Percentiles rank a stretch among this genome's conserved stretches.
These are phyloP conservation scores for Chamaenerion angustifolium DNA, from an alignment of 345 rosid species.

Conservation along the genomic window DNA sequence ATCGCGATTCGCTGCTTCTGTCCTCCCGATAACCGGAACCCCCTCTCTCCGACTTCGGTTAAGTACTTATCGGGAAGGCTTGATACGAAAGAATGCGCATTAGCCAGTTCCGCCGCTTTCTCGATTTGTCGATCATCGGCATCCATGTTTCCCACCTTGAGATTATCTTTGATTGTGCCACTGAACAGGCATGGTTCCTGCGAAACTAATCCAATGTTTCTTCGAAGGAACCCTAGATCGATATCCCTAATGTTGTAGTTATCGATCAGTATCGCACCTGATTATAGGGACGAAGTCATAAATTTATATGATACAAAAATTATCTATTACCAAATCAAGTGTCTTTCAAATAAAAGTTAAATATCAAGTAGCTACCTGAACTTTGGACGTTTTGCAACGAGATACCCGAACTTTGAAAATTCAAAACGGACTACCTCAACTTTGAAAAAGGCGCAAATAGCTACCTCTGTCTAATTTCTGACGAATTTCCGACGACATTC, in stretches of 20 bases:
- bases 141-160: constrained; percentile 44
- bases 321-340: too few species aligned
- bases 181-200: constrained; percentile 56
- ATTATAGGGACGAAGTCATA: not conserved
- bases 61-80: constrained; percentile 36
- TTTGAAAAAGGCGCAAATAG: too few species aligned
- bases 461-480: too few species aligned
- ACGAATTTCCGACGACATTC: too few species aligned
- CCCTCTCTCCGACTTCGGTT: constrained; percentile 55
- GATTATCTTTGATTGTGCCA: constrained; percentile 46
- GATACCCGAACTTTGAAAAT: too few species aligned
- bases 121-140: constrained; percentile 30
- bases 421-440: too few species aligned
- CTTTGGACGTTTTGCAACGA: too few species aligned
- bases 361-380: too few species aligned
- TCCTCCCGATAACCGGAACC: constrained; percentile 57
- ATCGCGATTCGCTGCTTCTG: constrained; percentile 62
- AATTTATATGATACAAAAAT: constrained; percentile 1
- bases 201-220: constrained; percentile 38
- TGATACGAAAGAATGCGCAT: constrained; percentile 40
- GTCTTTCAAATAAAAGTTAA: too few species aligned
- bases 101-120: constrained; percentile 40
- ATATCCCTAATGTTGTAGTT: constrained; percentile 37
- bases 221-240: constrained; percentile 33
- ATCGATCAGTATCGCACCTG: constrained; percentile 44